A percentile compares a stretch with the other conserved stretches of the same genome.
phyloP scores from a whole-genome alignment of 306 rosid species.

The Hylodesmum podocarpum region DNA sequence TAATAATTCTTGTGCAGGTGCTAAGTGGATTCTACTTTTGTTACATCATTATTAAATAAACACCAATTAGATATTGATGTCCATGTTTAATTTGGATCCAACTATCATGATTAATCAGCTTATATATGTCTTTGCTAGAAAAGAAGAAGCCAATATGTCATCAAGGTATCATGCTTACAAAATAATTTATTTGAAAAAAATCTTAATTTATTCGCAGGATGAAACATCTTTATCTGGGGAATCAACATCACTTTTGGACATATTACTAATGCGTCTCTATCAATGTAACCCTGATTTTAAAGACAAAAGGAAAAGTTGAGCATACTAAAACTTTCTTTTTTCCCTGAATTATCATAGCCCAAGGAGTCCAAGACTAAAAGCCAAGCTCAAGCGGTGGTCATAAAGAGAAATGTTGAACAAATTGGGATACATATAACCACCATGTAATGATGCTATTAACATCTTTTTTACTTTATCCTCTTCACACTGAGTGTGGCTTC shows the following conservation, averaged over 20 bases:
- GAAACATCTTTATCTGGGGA: constrained; percentile 36
- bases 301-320: constrained; percentile 45
- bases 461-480: constrained; percentile 34
- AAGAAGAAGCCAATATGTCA: constrained; percentile 36
- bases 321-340: constrained; percentile 26
- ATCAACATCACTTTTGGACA: constrained; percentile 49
- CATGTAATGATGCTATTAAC: constrained; percentile 21
- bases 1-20: neutral
- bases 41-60: neutral
- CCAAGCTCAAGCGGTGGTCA: constrained; percentile 43
- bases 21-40: neutral
- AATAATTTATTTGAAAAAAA: neutral
- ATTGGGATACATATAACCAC: constrained; percentile 27
- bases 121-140: neutral
- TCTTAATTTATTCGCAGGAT: constrained; percentile 10
- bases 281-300: constrained; percentile 55
- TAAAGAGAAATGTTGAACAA: constrained; percentile 45
- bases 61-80: neutral
- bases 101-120: neutral
- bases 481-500: constrained; percentile 34
- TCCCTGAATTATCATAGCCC: constrained; percentile 16
- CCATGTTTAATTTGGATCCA: neutral
- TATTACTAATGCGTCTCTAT: constrained; percentile 42
- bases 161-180: constrained; percentile 46
- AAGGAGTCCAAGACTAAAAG: constrained; percentile 32